These are phyloP conservation scores for Chamaecyparis obtusa DNA, from an alignment of 75 land plant species.

Conservation along the genomic window DNA sequence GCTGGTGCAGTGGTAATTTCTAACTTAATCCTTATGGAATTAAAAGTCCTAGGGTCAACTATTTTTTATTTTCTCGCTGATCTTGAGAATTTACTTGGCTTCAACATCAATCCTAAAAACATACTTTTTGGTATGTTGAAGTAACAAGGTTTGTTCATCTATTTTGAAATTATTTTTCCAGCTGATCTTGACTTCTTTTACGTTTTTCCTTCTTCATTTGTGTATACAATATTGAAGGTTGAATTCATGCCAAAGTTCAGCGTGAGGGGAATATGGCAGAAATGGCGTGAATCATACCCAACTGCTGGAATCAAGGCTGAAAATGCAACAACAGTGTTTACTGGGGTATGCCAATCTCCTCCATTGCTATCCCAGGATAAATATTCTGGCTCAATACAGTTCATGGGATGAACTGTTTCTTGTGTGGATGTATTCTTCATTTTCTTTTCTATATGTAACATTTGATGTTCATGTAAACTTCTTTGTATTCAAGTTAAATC, in stretches of 20 bases:
- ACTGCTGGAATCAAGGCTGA: constrained; percentile 40
- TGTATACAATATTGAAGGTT: constrained; percentile 50
- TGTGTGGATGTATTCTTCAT: not conserved
- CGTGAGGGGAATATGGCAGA: constrained; percentile 92
- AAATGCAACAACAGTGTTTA: constrained; percentile 83
- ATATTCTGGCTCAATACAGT: not conserved
- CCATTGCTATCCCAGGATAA: not conserved
- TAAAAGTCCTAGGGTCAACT: too few relatives aligned
- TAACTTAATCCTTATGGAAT: constrained; percentile 2
- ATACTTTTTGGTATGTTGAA: not conserved
- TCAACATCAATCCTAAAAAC: not conserved
- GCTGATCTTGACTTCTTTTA: not conserved
- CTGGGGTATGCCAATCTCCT: constrained; percentile 73
- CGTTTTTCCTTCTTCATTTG: not conserved
- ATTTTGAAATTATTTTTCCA: not conserved
- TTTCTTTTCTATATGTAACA: not conserved
- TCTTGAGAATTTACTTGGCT: not conserved
- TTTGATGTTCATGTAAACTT: not conserved
- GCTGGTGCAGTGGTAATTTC: constrained; percentile 72
- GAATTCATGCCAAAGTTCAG: constrained; percentile 97
- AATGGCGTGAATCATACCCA: constrained; percentile 93
- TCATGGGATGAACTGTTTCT: not conserved
- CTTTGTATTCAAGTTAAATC: not conserved
- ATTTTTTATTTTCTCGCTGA: not conserved
- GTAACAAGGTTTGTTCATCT: not conserved